Conservation (phyloP, 2,329 filamentous ascomycete species). For the Apiospora aurea region DNA sequence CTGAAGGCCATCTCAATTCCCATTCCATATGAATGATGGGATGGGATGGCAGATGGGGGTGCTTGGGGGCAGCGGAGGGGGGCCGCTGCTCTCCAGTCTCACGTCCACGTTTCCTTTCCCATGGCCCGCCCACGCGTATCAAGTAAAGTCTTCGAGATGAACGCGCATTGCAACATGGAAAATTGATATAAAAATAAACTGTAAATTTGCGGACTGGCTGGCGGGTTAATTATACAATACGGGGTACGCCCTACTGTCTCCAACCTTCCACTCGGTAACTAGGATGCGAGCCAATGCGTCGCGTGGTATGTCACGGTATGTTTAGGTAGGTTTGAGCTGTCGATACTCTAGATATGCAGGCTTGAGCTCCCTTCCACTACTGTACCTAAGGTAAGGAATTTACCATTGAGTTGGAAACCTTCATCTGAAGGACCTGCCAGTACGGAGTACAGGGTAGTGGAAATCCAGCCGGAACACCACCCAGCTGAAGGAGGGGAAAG, state of each 20-base stretch:
- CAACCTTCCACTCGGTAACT: background rate
- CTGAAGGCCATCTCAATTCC: background rate
- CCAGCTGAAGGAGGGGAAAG: background rate
- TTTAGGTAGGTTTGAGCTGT: background rate
- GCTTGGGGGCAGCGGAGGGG: constrained; percentile 9
- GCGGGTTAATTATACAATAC: constrained; percentile 10
- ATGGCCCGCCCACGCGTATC: background rate
- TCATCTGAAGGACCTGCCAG: background rate
- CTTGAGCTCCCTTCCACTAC: background rate
- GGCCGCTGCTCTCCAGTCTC: background rate
- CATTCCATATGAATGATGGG: background rate
- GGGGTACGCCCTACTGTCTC: background rate
- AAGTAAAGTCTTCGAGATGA: background rate
- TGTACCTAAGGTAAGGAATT: too few species aligned
- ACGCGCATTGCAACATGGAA: background rate
- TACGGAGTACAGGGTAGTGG: background rate
- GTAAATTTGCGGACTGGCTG: background rate
- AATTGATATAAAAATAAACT: constrained; percentile 9
- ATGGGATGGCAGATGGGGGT: background rate
- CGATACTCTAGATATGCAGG: background rate
- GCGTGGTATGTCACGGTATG: too few species aligned
- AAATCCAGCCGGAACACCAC: background rate
- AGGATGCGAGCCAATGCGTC: background rate
- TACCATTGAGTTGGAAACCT: background rate
- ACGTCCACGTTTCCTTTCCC: constrained; percentile 20